Base-by-base conservation (phyloP, 2,329 filamentous ascomycete genomes). In the Dichotomopilus funicola region DNA sequence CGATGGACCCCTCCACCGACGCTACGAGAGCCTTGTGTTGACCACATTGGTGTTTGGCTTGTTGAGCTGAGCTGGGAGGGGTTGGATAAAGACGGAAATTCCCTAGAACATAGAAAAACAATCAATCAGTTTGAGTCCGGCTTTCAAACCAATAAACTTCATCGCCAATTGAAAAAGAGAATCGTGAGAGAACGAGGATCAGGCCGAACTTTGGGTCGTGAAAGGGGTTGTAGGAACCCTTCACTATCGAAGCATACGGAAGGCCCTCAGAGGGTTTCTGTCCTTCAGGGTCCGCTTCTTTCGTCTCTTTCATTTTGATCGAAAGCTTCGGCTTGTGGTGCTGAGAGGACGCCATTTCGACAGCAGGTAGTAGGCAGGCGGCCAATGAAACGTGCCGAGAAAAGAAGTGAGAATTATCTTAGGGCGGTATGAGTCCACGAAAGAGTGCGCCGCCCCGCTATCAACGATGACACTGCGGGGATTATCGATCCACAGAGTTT, bases 1-100 rank as follows among this genome's bases (percentile, higher is more conserved):
- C 81, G 74, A 60, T 77, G 79, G 57, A 78, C 71, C 34, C 73
- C 73, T 1, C 73, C 77, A 45, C 72, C 72, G 54, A 80, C 68
- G 55, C 72, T 78, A 59, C 80, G 73, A 13, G 76, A 71, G 6
- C 75, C 75, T 59, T 73, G 72, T 33, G 73, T 71, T 43, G 79
- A 76, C 81, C 81, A 84, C 70, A 83, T 73, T 5, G 78, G 78
- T 11, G 75, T 70, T 59, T 76, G 76, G 46, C 67, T 76, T 6
- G 75, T 68, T 56, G 69, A 78, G 34, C 76, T 71, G 44, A 82
- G 68, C 64, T 81, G 79, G 45, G 80, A 73, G 60, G 79, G 83
- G 64, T 81, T 83, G 51, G 82, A 85, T 62, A 87, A 70, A 27
- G 82, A 84, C 7, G 83, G 83, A 53, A 87, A 87, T 65, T 87